These are phyloP conservation scores for Neurospora africana DNA, from an alignment of 495 filamentous ascomycete genomes.

Conservation along the genomic window DNA sequence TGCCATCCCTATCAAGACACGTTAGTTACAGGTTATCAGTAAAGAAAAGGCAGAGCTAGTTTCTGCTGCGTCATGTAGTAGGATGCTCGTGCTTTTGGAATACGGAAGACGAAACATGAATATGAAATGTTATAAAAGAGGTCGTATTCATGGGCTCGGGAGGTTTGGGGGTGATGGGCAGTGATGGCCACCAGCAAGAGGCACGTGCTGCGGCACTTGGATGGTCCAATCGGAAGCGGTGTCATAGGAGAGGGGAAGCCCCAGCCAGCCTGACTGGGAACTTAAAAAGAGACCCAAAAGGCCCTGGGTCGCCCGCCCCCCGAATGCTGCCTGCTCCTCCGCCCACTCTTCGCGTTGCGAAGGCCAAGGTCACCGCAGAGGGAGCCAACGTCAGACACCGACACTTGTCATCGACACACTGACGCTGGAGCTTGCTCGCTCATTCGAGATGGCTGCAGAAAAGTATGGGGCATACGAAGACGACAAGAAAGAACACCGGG, in stretches of 20 bases:
- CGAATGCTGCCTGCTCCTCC: slow-evolving; percentile 29
- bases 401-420: slow-evolving; percentile 12
- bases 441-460: background rate
- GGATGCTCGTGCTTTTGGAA: background rate
- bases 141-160: background rate
- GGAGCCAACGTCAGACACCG: slow-evolving; percentile 3
- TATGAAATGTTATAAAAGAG: background rate
- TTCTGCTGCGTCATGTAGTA: background rate
- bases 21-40: slow-evolving; percentile 1
- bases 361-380: slow-evolving; percentile 6
- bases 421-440: background rate
- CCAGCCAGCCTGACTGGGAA: slow-evolving; percentile 8
- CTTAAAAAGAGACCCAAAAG: slow-evolving; percentile 47
- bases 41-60: background rate
- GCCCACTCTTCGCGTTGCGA: slow-evolving; percentile 20
- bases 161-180: background rate
- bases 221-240: slow-evolving; percentile 19
- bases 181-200: background rate
- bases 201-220: slow-evolving; percentile 19
- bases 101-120: background rate
- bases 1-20: slow-evolving; percentile 72
- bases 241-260: slow-evolving; percentile 5
- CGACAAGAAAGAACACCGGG: background rate
- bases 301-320: slow-evolving; percentile 40
- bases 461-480: background rate